Base-by-base conservation (phyloP, 495 filamentous ascomycete genomes). In the Aspergillus coremiiformis region DNA sequence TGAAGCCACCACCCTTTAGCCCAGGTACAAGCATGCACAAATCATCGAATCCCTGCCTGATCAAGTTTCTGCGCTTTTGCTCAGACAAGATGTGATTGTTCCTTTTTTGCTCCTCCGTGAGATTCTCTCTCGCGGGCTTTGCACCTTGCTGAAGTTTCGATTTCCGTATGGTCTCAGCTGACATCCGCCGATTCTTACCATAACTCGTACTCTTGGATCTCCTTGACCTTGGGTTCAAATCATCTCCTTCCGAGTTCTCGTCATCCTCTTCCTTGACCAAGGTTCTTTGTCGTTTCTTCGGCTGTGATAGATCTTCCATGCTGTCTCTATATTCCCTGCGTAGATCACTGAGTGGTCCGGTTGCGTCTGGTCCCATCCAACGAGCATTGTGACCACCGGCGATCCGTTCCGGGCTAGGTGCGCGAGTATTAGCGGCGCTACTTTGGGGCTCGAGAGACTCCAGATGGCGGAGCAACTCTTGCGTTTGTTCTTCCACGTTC, bases 51-150 rank as follows among this genome's bases (percentile, higher is more conserved):
- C 85, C 86, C 54, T 85, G 74, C 59, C 85, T 80, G 58, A 95
- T 94, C 19, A 86, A 69, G 26, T 84, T 84, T 46, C 90, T 78
- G 39, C 90, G 81, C 64, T 90, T 91, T 66, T 93, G 85, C 66
- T 96, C 90, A 30, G 89, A 94, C 45, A 80, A 75, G 58, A 95
- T 94, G 64, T 96, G 90, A 54, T 95, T 94, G 54, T 82, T 82
- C 35, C 89, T 74, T 69, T 93, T 95, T 64, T 95, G 84, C 49
- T 86, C 84, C 53, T 90, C 87, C 0, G 84, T 84, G 23, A 96
- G 75, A 57, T 92, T 92, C 64, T 90, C 85, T 20, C 89, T 79
- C 0, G 75, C 64, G 2, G 70, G 24, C 65, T 84, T 88, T 42
- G 60, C 55, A 22, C 59, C 60, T 30, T 62, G 59, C 9, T 58